Base-by-base conservation (phyloP, 2,329 filamentous ascomycete species). In the Alternaria arborescens region DNA sequence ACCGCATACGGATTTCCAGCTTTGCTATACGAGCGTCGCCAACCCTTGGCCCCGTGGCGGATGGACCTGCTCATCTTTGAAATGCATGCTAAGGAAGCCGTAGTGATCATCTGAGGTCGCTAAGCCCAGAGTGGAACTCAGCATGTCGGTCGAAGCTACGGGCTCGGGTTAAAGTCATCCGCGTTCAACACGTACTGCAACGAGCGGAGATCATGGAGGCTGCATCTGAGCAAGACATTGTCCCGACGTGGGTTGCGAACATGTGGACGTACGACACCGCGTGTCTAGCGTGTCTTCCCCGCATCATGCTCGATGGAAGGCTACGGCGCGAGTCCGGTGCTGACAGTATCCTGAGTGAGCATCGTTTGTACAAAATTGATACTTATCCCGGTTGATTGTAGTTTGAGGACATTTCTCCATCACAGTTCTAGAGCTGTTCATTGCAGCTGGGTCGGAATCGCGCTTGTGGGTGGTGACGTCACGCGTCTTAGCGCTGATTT, bases 91-190 rank as follows among this genome's bases (percentile, higher is more conserved):
- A 8, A 20, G 46, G 46, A 7, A 50, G n/a, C 20, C n/a, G 20
- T 12, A 12, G 46, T 26, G 32, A 50, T 50, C 32, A 8, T 50
- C 30, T 38, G 20, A 32, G 46, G 14, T 50, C 46, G 46, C 46
- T 50, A 50, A 50, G 22, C 46, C 20, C 46, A 38, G 30, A 24
- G 20, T 12, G 32, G 46, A 24, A 36, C 36, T 16, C 32, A 50
- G 20, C 14, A 1, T 50, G 46, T 38, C 8, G 16, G 20, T 50
- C 46, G 46, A 50, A 38, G 7, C 32, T 50, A 3, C 6, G 7
- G 18, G 46, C 46, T 50, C 46, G 46, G 46, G 46, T 50, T 20
- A 50, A 50, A 50, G 32, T 10, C 46, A 36, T 50, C 46, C 46
- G 46, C 46, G 14, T 36, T 16, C 20, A 36, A 38, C 8, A 50